A percentile compares a stretch with the other conserved stretches of the same genome.
These are phyloP conservation scores for Colletotrichum sp. DNA, from an alignment of 2,329 filamentous ascomycete genomes.

Conservation along the genomic window DNA sequence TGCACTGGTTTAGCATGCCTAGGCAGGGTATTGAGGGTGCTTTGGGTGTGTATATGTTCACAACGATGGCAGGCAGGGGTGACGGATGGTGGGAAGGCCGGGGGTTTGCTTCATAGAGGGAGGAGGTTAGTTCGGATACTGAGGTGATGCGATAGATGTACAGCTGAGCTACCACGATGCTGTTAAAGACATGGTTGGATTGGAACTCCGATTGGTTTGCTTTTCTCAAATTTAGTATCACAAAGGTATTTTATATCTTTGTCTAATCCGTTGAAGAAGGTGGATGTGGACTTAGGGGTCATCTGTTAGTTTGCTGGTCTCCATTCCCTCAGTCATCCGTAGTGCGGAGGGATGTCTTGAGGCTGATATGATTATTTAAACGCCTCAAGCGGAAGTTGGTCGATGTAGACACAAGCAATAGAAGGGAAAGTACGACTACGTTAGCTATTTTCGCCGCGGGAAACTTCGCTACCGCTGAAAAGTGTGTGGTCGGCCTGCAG, in stretches of 20 bases:
- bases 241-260: neutral
- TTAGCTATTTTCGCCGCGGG: too few species aligned
- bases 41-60: rapidly evolving
- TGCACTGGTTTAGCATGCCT: neutral
- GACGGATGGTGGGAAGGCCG: neutral
- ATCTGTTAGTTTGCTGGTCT: neutral
- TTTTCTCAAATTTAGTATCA: neutral
- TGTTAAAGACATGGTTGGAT: too few species aligned
- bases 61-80: neutral
- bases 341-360: rapidly evolving
- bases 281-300: rapidly evolving
- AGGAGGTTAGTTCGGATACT: neutral
- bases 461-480: neutral
- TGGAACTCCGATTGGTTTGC: too few species aligned
- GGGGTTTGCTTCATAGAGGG: neutral
- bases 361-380: rapidly evolving
- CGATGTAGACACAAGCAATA: neutral
- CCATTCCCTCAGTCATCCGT: rapidly evolving
- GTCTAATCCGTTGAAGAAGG: neutral
- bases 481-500: rapidly evolving
- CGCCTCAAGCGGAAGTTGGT: neutral
- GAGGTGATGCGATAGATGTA: rapidly evolving
- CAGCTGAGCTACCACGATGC: rapidly evolving
- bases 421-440: too few species aligned
- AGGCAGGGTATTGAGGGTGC: neutral